Conservation (phyloP, 2,329 filamentous ascomycete species). For the Apiospora pterosperma region DNA sequence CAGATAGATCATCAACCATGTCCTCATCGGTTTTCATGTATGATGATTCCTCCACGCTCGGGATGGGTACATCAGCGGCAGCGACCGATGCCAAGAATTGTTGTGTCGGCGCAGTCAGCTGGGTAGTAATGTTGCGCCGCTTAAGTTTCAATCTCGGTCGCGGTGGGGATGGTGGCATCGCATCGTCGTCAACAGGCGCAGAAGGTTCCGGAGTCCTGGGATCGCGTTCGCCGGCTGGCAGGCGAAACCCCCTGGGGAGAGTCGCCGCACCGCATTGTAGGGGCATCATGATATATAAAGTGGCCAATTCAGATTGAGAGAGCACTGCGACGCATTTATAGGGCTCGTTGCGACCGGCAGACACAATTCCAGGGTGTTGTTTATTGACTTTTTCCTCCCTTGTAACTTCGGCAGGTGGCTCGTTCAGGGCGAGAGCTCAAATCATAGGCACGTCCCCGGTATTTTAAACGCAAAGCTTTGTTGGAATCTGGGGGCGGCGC, state of each 20-base stretch:
- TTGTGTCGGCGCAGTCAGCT: constrained; percentile 55
- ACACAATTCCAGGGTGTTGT: background rate
- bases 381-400: background rate
- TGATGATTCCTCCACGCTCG: constrained; percentile 58
- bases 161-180: constrained; percentile 44
- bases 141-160: constrained; percentile 54
- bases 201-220: constrained; percentile 53
- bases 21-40: constrained; percentile 35
- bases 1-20: constrained; percentile 37
- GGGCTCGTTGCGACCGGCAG: background rate
- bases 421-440: background rate
- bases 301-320: background rate
- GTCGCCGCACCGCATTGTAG: constrained; percentile 42
- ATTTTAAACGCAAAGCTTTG: background rate
- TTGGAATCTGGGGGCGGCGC: background rate
- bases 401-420: background rate
- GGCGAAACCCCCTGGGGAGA: constrained; percentile 41
- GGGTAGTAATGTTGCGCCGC: constrained; percentile 47
- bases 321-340: background rate
- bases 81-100: constrained; percentile 67
- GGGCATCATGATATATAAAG: constrained; percentile 38
- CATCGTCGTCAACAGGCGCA: constrained; percentile 29
- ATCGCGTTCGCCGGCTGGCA: constrained; percentile 29
- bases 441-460: background rate
- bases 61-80: constrained; percentile 61